Evolutionary conservation across 2,329 filamentous ascomycete species (phyloP), one percentile per base, ranked within the genome.

Genomic region (Didymella segeticola): DNA sequence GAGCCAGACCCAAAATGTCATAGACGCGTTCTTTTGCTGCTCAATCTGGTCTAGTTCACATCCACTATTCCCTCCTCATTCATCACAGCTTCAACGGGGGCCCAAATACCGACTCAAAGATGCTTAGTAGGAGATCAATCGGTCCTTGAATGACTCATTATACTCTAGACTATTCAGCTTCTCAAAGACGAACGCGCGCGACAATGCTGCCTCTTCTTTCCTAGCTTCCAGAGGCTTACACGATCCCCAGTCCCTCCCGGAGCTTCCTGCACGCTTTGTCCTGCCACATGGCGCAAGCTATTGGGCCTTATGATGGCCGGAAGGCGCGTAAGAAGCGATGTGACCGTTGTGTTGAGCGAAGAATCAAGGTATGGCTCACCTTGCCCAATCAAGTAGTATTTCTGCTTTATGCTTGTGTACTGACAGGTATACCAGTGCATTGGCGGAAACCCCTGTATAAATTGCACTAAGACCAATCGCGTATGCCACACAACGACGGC

Each of bases 291-390:
- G 34, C 55, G 14, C 45, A 47, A n/a, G 17, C 25, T 19, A 58
- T 63, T n/a, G 67, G 67, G 20, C 67, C 67, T 20, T 62, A 60
- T 14, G 67, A 70, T 52, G 67, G 67, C 25, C 67, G 67, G n/a
- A 68, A 62, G 47, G 60, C 64, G 4, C 58, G 62, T 26, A 62
- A 60, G 25, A 69, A 64, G 47, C 60, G 67, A 12, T 70, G 67
- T 41, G 55, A 63, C 53, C 50, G 58, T 11, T 70, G 67, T 45
- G 50, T 59, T 14, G 64, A 65, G 52, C 64, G 64, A n/a, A 62
- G 58, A 30, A 68, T 67, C 38, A 70, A 64, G 48, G 67, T 60
- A 56, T 14, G 19, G 30, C 15, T 15, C 17, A 20, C 3, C 9
- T 15, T 4, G 17, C 31, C 4, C 17, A 20, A 17, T 2, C 30